phyloP scores from a whole-genome alignment of 768 basidiomycete species.

The Amylocystis lapponica region DNA sequence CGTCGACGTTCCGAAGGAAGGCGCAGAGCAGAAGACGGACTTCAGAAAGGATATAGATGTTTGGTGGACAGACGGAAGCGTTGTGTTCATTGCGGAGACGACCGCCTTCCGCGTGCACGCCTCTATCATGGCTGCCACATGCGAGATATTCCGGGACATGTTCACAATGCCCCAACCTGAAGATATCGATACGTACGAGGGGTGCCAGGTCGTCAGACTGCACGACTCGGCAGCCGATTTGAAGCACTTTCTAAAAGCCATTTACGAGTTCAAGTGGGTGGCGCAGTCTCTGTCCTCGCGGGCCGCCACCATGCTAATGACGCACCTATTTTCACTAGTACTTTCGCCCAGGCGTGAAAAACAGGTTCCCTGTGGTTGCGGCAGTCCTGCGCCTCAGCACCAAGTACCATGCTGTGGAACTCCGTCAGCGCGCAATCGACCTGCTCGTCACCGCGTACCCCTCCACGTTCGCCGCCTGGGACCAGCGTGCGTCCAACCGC shows the following conservation, averaged over 20 bases:
- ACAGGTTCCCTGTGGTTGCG: slow-evolving; percentile 8
- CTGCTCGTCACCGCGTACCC: slow-evolving; percentile 14
- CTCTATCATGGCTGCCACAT: slow-evolving; percentile 10
- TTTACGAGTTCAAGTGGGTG: slow-evolving; percentile 5
- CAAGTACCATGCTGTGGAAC: slow-evolving; percentile 12
- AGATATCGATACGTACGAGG: slow-evolving; percentile 2
- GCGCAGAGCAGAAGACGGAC: background rate
- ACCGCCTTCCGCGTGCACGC: slow-evolving; percentile 21
- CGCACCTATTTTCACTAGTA: background rate
- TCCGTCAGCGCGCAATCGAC: slow-evolving; percentile 13
- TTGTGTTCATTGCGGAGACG: slow-evolving; percentile 18
- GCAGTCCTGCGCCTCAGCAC: slow-evolving; percentile 15
- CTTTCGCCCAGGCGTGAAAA: background rate
- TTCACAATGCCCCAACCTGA: slow-evolving; percentile 14
- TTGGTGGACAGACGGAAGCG: slow-evolving; percentile 24
- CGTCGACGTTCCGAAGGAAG: too few species aligned
- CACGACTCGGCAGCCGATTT: slow-evolving; percentile 7
- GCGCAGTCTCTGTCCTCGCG: background rate
- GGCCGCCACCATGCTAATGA: background rate
- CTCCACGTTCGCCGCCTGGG: slow-evolving; percentile 2
- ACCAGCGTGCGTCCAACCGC: background rate
- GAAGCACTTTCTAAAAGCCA: slow-evolving; percentile 7
- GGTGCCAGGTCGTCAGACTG: slow-evolving; percentile 6
- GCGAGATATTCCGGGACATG: slow-evolving; percentile 16
- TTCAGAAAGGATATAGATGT: slow-evolving; percentile 8